Conservation (phyloP, 805 yeast species). For the Zygoascus tannicola region DNA sequence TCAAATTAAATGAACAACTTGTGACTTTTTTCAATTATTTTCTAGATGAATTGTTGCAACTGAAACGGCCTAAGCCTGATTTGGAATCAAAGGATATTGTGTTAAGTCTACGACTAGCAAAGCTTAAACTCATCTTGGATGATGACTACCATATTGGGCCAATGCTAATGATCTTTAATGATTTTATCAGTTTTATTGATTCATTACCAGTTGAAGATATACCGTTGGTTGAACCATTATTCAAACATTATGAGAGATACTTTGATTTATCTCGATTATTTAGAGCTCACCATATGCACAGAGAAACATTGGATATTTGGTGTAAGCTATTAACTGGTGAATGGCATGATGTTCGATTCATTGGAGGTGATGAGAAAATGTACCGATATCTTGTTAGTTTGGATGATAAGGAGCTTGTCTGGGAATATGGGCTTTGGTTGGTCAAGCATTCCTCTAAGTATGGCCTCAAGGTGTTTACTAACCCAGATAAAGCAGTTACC, state of each 20-base stretch:
- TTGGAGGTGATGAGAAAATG: constrained; percentile 22
- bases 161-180: not conserved
- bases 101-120: constrained; percentile 25
- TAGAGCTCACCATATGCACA: constrained; percentile 16
- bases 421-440: constrained; percentile 31
- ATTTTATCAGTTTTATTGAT: not conserved
- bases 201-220: constrained; percentile 12
- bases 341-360: constrained; percentile 19
- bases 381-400: constrained; percentile 19
- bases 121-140: constrained; percentile 19
- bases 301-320: constrained; percentile 22
- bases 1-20: not conserved
- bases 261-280: constrained; percentile 24
- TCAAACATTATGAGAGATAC: constrained; percentile 18
- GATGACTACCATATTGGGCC: constrained; percentile 8
- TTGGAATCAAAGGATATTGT: constrained; percentile 21
- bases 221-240: constrained; percentile 18
- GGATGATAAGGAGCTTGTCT: constrained; percentile 25
- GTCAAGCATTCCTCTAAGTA: constrained; percentile 21
- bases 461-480: constrained; percentile 28
- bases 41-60: constrained; percentile 24
- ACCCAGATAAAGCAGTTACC: constrained; percentile 14
- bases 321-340: constrained; percentile 20
- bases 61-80: constrained; percentile 24
- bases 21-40: constrained; percentile 10